Percentiles rank a stretch among this genome's conserved stretches.
These are phyloP conservation scores for Venturia asperata DNA, from an alignment of 2,329 filamentous ascomycete genomes.

Conservation along the genomic window DNA sequence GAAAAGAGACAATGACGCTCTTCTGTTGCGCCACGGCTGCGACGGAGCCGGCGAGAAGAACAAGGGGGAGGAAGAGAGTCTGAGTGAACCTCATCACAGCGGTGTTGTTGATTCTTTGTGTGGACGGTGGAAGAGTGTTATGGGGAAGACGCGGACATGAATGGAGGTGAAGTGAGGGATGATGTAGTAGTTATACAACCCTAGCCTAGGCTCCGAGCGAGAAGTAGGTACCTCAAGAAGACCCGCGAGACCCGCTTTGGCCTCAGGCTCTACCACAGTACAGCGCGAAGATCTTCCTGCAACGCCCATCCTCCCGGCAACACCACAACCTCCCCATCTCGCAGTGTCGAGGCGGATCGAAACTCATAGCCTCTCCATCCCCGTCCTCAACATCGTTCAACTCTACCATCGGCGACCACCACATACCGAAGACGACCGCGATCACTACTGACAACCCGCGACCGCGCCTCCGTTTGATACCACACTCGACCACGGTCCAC, in stretches of 20 bases:
- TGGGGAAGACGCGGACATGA: background rate
- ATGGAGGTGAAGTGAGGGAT: background rate
- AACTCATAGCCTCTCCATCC: background rate
- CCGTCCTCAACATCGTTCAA: background rate
- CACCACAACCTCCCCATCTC: background rate
- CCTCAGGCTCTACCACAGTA: background rate
- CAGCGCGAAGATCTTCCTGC: background rate
- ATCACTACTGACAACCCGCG: background rate
- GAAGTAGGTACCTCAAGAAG: too few species aligned
- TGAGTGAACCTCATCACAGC: constrained; percentile 51
- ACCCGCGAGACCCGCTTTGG: too few species aligned
- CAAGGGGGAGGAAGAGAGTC: constrained; percentile 46
- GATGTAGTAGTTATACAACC: background rate
- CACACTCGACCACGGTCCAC: background rate
- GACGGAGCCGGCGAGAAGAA: constrained; percentile 52
- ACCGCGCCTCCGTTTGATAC: constrained; percentile 8
- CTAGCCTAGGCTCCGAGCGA: background rate
- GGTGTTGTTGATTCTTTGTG: background rate
- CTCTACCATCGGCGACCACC: background rate
- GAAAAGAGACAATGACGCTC: constrained; percentile 72
- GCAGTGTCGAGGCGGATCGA: background rate
- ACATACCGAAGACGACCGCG: background rate
- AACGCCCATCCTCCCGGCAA: background rate
- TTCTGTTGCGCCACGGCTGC: constrained; percentile 59
- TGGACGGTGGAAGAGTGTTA: background rate